Base-by-base conservation (phyloP, 228 moss, liverwort and hornwort species). In the Sphagnum magellanicum region DNA sequence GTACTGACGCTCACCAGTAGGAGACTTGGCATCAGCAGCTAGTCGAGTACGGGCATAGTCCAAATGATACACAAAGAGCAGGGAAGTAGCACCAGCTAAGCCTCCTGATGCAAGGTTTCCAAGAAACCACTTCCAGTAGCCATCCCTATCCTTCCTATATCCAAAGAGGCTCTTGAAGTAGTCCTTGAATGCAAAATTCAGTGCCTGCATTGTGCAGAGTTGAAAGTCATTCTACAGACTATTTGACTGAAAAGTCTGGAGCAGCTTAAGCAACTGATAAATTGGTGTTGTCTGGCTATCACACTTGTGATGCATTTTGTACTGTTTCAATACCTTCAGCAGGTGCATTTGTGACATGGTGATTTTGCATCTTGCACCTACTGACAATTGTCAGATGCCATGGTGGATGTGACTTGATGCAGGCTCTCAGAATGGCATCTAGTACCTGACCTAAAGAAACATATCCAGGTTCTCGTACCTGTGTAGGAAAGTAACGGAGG, bases 171-270 rank as follows among this genome's bases (percentile, higher is more conserved):
- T 46, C 62, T 74, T 74, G 46, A 74, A 74, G 47, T 68, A 68
- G 12, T 74, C 74, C 62, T 74, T 74, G 68, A 74, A 74, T 2
- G 74, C 68, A 63, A 74, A 67, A 63, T 74, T 74, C 51, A 74
- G 10, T 4, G 74, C 74, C 74, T 74, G 62, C 63, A 51, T 10
- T 64, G 62, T 13, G 61, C 16, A 16, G 14, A 6, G 6, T 16
- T 6, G 6, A 61, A 61, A 16, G 55, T 8, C 55, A 57, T 8
- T 57, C 61, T 1, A 10, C 16, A 13, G 12, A 11, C 14, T 6
- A 13, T 61, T 11, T 16, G 12, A 16, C 12, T 61, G 6, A 61
- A 61, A 13, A 32, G 32, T 32, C 32, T 13, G 6, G 16, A 16
- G 6, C 61, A 10, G 10, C 61, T 6, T 11, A 10, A 16, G 15